phyloP scores from a whole-genome alignment of 1,284 basidiomycete species.

The Cryptococcus sp. region DNA sequence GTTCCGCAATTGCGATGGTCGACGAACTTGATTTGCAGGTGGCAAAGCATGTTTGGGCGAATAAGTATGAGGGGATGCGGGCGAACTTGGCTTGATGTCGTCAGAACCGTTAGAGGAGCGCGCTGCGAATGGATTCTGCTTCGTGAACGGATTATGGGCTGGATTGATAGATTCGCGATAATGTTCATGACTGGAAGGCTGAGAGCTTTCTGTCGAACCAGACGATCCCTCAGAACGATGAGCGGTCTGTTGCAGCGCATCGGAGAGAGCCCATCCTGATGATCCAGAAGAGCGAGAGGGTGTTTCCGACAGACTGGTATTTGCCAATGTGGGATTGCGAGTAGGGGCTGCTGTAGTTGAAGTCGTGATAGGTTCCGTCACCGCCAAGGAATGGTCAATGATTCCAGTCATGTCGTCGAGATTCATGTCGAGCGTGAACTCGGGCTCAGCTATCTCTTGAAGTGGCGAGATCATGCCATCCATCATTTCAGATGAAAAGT shows the following conservation, averaged over 20 bases:
- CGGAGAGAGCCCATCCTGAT: conserved; percentile 11
- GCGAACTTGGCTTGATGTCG: conserved; percentile 24
- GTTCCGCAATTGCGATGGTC: conserved; percentile 45
- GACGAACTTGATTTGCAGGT: conserved; percentile 32
- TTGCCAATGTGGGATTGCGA: conserved; percentile 16
- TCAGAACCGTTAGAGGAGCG: conserved; percentile 17
- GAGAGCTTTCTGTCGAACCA: conserved; percentile 5
- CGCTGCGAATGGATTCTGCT: conserved; percentile 26
- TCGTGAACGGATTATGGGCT: conserved; percentile 17
- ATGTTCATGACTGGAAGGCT: conserved; percentile 4
- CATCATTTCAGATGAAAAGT: neutral
- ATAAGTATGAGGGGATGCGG: conserved; percentile 34
- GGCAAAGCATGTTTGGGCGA: conserved; percentile 29
- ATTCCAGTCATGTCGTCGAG: conserved; percentile 80
- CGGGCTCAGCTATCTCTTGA: conserved; percentile 26
- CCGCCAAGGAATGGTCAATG: conserved; percentile 55
- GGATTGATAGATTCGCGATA: conserved; percentile 16
- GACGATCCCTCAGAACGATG: conserved; percentile 11
- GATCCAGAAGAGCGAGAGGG: conserved; percentile 12
- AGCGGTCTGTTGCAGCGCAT: conserved; percentile 20
- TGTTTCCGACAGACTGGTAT: conserved; percentile 9
- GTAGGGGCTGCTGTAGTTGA: conserved; percentile 1
- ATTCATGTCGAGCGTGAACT: conserved; percentile 66
- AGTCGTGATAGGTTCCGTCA: conserved; percentile 11
- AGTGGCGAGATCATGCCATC: conserved; percentile 25